Evolutionary conservation across 1,284 basidiomycete genomes (phyloP).

Genomic region (Moesziomyces globuligerus): DNA sequence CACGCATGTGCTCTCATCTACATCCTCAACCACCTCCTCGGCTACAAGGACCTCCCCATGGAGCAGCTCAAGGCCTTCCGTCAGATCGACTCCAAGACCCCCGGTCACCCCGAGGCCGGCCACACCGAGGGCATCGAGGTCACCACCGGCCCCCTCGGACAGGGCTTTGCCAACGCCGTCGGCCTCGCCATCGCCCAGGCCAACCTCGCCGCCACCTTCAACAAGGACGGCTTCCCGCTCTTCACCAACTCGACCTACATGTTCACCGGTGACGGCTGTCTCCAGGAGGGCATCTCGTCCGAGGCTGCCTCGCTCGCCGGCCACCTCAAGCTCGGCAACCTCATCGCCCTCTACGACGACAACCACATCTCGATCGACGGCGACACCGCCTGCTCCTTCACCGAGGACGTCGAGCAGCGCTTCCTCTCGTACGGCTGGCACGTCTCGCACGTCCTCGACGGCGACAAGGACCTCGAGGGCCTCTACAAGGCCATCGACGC

Average conservation of each 20-base stretch:
- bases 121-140: constrained; percentile 90
- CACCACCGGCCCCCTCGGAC: constrained; percentile 93
- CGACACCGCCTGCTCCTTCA: constrained; percentile 89
- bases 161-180: constrained; percentile 86
- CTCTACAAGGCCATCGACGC: constrained; percentile 84
- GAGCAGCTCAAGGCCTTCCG: constrained; percentile 78
- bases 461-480: constrained; percentile 82
- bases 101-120: constrained; percentile 86
- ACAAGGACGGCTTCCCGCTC: constrained; percentile 84
- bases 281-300: constrained; percentile 92
- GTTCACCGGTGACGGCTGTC: constrained; percentile 91
- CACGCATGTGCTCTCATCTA: constrained; percentile 75
- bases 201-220: constrained; percentile 86
- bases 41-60: constrained; percentile 79
- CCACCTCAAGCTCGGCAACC: constrained; percentile 90
- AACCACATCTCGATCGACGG: constrained; percentile 96
- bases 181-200: constrained; percentile 92
- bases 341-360: constrained; percentile 72
- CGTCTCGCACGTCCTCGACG: constrained; percentile 83
- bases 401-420: constrained; percentile 88
- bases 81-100: constrained; percentile 78
- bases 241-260: constrained; percentile 90
- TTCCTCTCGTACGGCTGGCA: constrained; percentile 94
- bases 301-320: constrained; percentile 91
- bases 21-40: constrained; percentile 81